Base-by-base conservation (phyloP, 1,139 yeast genomes). In the Arxiozyma bovina region DNA sequence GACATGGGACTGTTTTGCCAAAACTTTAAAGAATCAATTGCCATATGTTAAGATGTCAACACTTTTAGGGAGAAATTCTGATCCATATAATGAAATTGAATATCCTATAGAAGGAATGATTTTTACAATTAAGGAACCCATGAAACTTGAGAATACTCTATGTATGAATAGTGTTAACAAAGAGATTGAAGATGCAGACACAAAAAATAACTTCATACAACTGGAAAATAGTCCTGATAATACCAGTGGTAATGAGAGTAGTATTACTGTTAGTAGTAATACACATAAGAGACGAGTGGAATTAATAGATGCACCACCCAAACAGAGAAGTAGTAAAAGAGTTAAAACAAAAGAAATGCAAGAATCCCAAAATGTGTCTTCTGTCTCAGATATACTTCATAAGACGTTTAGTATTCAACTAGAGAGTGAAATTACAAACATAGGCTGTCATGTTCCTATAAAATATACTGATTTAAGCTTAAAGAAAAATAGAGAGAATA, bases 31-130 rank as follows among this genome's bases (percentile, higher is more conserved):
- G 22, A 60, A 54, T 7, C 50, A 62, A 1, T 54, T 68, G 15
- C 70, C 71, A 0, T 66, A 63, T 38, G 52, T 61, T 1, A 72
- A 66, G 52, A 50, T 59, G 1, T 60, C 65, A 22, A 55, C 57
- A n/a, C 56, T 66, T 22, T 53, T 67, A 30, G 61, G 64, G 2
- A 64, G 58, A 49, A 60, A 61, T 25, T 60, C 64, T 23, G 88
- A 84, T 58, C 77, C 79, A 0, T 83, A 84, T 60, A 63, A 72
- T 22, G 71, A 80, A 34, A 72, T 80, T 0, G 79, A 77, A 43
- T 71, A 68, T 9, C 77, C 83, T 0, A 68, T 80, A 3, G 85
- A 81, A 54, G 67, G 70, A 11, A 60, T 80, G 20, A 58, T 56
- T 25, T 60, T 67, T 45, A 38, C 48, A 3, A 15, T 61, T 4